These are phyloP conservation scores for Cyberlindnera bimundalis DNA, from an alignment of 805 yeast genomes.

Conservation along the genomic window DNA sequence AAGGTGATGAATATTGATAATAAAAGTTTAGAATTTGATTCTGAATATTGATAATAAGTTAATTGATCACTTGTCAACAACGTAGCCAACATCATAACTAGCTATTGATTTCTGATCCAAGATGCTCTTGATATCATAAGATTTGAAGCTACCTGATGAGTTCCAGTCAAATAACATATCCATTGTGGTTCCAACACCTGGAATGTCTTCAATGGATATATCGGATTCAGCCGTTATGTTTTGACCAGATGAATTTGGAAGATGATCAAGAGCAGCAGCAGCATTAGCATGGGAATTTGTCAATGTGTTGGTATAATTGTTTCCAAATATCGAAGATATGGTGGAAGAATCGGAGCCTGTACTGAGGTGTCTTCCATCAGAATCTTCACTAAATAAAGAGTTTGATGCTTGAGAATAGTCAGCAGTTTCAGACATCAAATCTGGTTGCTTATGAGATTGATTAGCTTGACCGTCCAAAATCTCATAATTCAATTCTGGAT, in stretches of 20 bases:
- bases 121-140: conserved; percentile 3
- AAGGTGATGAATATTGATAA: too few species aligned
- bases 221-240: conserved; percentile 9
- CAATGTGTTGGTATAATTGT: conserved; percentile 6
- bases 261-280: conserved; percentile 6
- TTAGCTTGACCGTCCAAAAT: background rate
- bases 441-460: conserved; percentile 4
- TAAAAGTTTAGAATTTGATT: too few species aligned
- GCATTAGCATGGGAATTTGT: background rate
- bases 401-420: conserved; percentile 1
- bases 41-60: conserved; percentile 6
- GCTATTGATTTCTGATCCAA: conserved; percentile 3
- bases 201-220: conserved; percentile 17
- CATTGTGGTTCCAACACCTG: conserved; percentile 12
- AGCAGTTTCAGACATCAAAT: conserved; percentile 1
- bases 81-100: conserved; percentile 6
- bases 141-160: conserved; percentile 3
- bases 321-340: conserved; percentile 10
- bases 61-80: conserved; percentile 2
- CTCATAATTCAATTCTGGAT: conserved; percentile 13
- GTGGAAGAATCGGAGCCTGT: conserved; percentile 6
- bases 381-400: background rate
- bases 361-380: conserved; percentile 5
- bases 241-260: background rate
- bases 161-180: conserved; percentile 19